Base-by-base conservation (phyloP, 1,139 yeast genomes). In the Yamadazyma sp. region DNA sequence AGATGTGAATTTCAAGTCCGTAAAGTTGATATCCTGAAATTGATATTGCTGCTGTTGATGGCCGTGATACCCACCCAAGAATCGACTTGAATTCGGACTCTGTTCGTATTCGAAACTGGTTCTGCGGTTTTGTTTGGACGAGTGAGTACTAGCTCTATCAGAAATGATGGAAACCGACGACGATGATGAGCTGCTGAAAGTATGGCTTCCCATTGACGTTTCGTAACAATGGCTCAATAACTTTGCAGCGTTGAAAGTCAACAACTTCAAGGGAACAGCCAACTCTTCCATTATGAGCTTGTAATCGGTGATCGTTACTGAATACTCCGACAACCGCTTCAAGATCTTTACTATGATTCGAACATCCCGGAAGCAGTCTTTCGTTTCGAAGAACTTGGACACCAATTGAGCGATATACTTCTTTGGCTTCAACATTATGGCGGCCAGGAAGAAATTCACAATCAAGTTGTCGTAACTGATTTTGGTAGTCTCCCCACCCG, bases 361-460 rank as follows among this genome's bases (percentile, higher is more conserved):
- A 1, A 61, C 61, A 41, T 57, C 66, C 40, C 56, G 59, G 37
- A 68, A 51, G 41, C 59, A 61, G n/a, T 58, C 62, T 33, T 50
- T 56, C 20, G 53, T 47, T 17, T 55, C 58, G 29, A 52, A 53
- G 47, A 57, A 69, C 45, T 49, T 62, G 8, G 43, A 48, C 17
- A 56, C 48, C 17, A 62, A 55, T 14, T 55, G 50, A 24, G 56
- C 55, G 11, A 58, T 50, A 43, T 71, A 66, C 40, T 54, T 56
- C 2, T 60, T 61, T 1, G 77, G 71, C 32, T 68, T 59, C 30
- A 76, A 52, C 49, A 72, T 53, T 16, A 70, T 58, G 2, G 77
- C 74, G 3, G 77, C 66, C 1, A 75, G 65, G 46, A 62, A 68
- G 34, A 71, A 66, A 30, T 68, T 66, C 9, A 69, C 62, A 29